Base-by-base conservation (phyloP, 1,284 basidiomycete genomes). In the Microbotryomycetes sp. region DNA sequence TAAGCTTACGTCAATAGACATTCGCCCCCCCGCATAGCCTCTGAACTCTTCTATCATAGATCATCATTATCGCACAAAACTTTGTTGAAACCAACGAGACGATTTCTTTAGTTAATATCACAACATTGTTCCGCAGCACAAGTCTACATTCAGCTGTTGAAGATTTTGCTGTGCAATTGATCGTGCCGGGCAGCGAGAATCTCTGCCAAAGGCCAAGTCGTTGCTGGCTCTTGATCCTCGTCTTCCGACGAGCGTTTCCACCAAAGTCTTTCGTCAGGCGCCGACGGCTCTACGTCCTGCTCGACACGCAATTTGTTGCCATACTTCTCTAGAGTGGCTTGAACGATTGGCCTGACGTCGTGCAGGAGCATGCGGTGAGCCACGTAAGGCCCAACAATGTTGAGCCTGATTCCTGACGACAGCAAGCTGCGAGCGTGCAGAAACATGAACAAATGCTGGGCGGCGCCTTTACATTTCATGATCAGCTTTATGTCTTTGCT, bases 201-300 rank as follows among this genome's bases (percentile, higher is more conserved):
- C 76, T 98, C 94, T n/a, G 92, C 93, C 16, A 98, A 75, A 0
- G 94, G 94, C 91, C 93, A 98, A 4, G 89, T 96, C 67, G 85
- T 91, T 26, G 87, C 86, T 4, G 91, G 91, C 1, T 76, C 78
- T 16, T 11, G 27, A 28, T 47, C 62, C 31, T 49, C 60, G 35
- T 29, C 56, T 6, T 35, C 46, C 13, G 16, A 21, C n/a, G 24
- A 45, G 16, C 57, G 28, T n/a, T 49, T 23, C 49, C 21, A 41
- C 62, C 54, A 48, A n/a, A n/a, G n/a, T n/a, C 31, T 52, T 45
- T 75, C 71, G 4, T 72, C 68, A 7, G 57, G 62, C 15, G 66
- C 62, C 15, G 21, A 46, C 18, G 21, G 13, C 24, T 28, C 11
- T 15, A 24, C 11, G 5, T 23, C 56, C 50, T 53, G 16, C 15